Evolutionary conservation across 2,329 filamentous ascomycete genomes (phyloP), one percentile per base, ranked within the genome.

Genomic region (Colletotrichum eleusines): DNA sequence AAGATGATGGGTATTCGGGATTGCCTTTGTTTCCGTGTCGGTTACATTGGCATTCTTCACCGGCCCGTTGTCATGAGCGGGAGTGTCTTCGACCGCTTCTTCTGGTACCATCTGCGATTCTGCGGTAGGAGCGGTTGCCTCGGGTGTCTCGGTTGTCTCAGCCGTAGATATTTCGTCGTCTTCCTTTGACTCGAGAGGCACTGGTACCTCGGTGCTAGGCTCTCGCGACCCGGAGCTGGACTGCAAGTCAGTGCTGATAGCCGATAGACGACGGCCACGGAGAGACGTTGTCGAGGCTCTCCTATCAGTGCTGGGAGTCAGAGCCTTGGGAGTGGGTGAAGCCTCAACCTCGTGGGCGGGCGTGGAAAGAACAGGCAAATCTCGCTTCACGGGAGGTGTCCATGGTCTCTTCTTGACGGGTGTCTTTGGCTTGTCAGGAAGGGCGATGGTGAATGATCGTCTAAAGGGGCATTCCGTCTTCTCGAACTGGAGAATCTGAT

Each of bases 391-490:
- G 1, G 91, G 90, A 46, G 69, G 69, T 35, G 86, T 90, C 90
- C 92, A 94, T 18, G 92, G 90, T 73, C 86, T 89, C 81, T 90
- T 92, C 76, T 86, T 90, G 62, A 89, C 83, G 1, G 91, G 91
- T 1, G 88, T 88, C 74, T 88, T 85, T 14, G 91, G 90, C 67
- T 87, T 85, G 75, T 93, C 90, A 0, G 93, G 93, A 23, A 96
- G 82, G 61, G 91, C 87, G 14, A 95, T 90, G 0, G 89, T 91
- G 75, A 97, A 97, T 3, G 88, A 87, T 71, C 94, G 87, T 76
- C 91, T 87, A 79, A 98, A 97, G 0, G 95, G 95, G 79, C 94
- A 97, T 54, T 90, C 88, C 0, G 95, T 97, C 77, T 93, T 93
- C 80, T 98, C 95, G 77, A 96, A 97, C 73, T 92, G 90, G 55